These are phyloP conservation scores for Ustilago nuda DNA, from an alignment of 1,284 basidiomycete species.

Conservation along the genomic window DNA sequence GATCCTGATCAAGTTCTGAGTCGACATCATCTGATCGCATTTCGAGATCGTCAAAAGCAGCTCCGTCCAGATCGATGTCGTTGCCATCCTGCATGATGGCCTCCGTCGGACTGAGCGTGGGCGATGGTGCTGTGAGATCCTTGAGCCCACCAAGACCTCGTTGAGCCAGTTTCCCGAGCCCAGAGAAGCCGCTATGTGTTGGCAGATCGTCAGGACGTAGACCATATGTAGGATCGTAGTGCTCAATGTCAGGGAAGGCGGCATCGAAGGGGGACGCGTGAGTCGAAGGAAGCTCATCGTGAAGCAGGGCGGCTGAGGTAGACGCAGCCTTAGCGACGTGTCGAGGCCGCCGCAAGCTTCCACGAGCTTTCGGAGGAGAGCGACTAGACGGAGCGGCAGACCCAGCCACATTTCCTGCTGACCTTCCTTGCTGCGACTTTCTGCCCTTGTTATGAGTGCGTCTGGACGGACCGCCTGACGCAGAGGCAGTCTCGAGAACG, in stretches of 20 bases:
- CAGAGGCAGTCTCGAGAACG: conserved; percentile 31
- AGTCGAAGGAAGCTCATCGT: conserved; percentile 21
- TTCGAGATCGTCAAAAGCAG: conserved; percentile 35
- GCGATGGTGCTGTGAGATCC: conserved; percentile 33
- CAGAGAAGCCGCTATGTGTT: conserved; percentile 75
- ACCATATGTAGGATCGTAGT: conserved; percentile 97
- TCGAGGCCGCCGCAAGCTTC: conserved; percentile 17
- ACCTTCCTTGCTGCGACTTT: conserved; percentile 11
- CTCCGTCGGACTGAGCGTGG: conserved; percentile 2
- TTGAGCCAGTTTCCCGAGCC: conserved; percentile 71
- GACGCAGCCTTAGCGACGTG: conserved; percentile 43
- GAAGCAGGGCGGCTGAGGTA: conserved; percentile 34
- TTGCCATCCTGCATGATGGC: not conserved
- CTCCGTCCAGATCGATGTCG: conserved; percentile 34
- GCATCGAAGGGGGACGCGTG: conserved; percentile 44
- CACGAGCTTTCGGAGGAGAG: conserved; percentile 32
- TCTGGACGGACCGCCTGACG: conserved; percentile 31
- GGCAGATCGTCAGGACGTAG: conserved; percentile 78
- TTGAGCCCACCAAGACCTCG: conserved; percentile 45
- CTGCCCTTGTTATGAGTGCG: conserved; percentile 20
- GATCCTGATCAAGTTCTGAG: conserved; percentile 31
- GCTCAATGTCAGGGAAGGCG: conserved; percentile 74
- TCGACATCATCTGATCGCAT: conserved; percentile 26
- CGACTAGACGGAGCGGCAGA: conserved; percentile 20
- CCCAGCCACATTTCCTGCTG: conserved; percentile 16